A percentile compares a stretch with the other conserved stretches of the same genome.
phyloP scores from a whole-genome alignment of 257 asterid species.

The Buddleja alternifolia region DNA sequence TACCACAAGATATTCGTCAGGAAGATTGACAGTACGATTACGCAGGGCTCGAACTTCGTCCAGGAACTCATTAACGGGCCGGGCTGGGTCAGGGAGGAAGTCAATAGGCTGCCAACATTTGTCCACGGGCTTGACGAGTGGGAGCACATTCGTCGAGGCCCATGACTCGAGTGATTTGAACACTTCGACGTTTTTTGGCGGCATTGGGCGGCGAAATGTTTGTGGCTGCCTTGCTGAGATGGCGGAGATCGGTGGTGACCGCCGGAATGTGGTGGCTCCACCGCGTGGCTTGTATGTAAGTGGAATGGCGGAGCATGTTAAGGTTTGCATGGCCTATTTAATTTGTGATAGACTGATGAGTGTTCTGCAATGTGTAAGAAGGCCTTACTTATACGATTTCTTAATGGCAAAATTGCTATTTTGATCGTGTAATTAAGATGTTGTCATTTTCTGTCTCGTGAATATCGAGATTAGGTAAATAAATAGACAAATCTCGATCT shows the following conservation, averaged over 20 bases:
- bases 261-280: conserved; percentile 9
- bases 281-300: not conserved
- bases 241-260: conserved; percentile 1
- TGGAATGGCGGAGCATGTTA: not conserved
- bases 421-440: too few relatives aligned
- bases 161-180: conserved; percentile 48
- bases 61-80: conserved; percentile 3
- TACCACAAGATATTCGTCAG: conserved; percentile 43
- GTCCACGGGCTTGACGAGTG: conserved; percentile 38
- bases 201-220: conserved; percentile 5
- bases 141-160: conserved; percentile 30
- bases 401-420: too few relatives aligned
- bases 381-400: too few relatives aligned
- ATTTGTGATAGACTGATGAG: too few relatives aligned
- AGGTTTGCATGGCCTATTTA: conserved; percentile 29
- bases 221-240: conserved; percentile 1
- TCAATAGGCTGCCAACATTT: conserved; percentile 48
- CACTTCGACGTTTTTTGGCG: conserved; percentile 36
- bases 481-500: too few relatives aligned
- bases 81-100: conserved; percentile 39
- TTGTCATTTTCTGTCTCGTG: too few relatives aligned
- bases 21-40: conserved; percentile 27
- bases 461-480: too few relatives aligned
- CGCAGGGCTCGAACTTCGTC: conserved; percentile 39
- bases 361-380: too few relatives aligned